These are phyloP conservation scores for Tulasnella sp. DNA, from an alignment of 768 basidiomycete genomes.

Conservation along the genomic window DNA sequence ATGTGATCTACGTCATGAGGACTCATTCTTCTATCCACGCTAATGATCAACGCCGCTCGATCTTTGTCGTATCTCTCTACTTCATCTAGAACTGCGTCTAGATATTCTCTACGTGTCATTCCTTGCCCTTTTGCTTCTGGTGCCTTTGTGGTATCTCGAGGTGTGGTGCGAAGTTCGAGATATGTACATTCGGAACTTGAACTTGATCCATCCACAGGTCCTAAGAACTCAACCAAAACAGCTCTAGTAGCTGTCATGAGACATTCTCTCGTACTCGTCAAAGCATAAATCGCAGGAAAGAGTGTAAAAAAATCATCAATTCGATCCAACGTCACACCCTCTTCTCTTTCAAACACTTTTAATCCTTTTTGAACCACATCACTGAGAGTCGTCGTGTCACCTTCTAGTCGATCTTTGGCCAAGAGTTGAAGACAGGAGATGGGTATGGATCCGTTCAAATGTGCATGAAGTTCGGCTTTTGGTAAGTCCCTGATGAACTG, in stretches of 20 bases:
- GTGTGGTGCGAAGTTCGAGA: constrained; percentile 75
- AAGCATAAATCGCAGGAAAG: constrained; percentile 66
- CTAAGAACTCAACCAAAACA: constrained; percentile 53
- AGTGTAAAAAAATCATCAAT: constrained; percentile 62
- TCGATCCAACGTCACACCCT: constrained; percentile 34
- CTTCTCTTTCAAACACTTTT: constrained; percentile 27
- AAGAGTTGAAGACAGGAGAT: constrained; percentile 48
- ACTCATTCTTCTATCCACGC: constrained; percentile 61
- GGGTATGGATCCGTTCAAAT: constrained; percentile 76
- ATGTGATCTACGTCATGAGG: constrained; percentile 39
- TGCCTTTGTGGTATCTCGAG: constrained; percentile 39
- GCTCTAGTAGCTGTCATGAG: constrained; percentile 45
- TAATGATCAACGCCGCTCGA: constrained; percentile 51
- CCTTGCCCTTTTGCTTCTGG: no score
- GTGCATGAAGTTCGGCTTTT: constrained; percentile 79
- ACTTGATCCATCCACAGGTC: constrained; percentile 20
- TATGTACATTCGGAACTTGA: constrained; percentile 46
- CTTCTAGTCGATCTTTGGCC: constrained; percentile 30
- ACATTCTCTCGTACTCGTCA: constrained; percentile 48
- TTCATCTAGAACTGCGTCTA: constrained; percentile 52
- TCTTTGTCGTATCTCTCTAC: constrained; percentile 42
- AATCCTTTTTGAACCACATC: constrained; percentile 35
- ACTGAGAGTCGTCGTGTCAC: not conserved
- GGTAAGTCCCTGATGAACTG: constrained; percentile 49
- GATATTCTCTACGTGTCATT: constrained; percentile 52